phyloP scores from a whole-genome alignment of 2,329 filamentous ascomycete species.

The Neodidymelliopsis sp. region DNA sequence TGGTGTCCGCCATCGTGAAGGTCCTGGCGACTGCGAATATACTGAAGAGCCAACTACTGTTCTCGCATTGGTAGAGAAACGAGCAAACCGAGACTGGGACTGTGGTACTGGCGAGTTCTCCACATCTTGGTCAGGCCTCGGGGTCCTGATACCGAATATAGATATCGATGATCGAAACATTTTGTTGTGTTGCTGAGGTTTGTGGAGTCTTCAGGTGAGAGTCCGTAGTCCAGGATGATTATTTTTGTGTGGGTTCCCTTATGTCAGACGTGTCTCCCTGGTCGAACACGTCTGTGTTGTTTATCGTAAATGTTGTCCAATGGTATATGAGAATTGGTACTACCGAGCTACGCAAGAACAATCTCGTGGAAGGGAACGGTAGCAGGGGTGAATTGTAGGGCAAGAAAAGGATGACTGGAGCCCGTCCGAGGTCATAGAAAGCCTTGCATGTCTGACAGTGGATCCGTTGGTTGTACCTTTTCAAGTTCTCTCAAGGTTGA shows the following conservation, averaged over 20 bases:
- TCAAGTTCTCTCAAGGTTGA: slow-evolving; percentile 15
- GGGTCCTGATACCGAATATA: slow-evolving; percentile 37
- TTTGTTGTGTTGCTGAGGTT: slow-evolving; percentile 14
- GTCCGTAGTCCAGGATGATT: slow-evolving; percentile 18
- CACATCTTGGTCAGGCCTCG: slow-evolving; percentile 39
- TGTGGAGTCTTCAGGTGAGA: slow-evolving; percentile 21
- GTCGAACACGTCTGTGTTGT: slow-evolving; percentile 10
- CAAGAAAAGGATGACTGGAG: slow-evolving; percentile 44
- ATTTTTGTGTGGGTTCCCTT: slow-evolving; percentile 34
- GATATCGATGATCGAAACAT: slow-evolving; percentile 46
- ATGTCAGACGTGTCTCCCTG: slow-evolving; percentile 34
- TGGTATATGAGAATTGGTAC: slow-evolving; percentile 13
- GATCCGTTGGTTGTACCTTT: slow-evolving; percentile 33
- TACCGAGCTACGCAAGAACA: slow-evolving; percentile 16
- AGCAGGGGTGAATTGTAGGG: slow-evolving; percentile 15
- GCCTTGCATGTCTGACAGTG: slow-evolving; percentile 35
- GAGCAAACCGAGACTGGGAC: slow-evolving; percentile 29
- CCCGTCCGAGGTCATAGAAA: slow-evolving; percentile 38
- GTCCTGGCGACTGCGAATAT: slow-evolving; percentile 45
- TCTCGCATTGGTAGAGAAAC: slow-evolving; percentile 26
- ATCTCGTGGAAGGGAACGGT: slow-evolving; percentile 11
- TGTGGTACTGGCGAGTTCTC: slow-evolving; percentile 32
- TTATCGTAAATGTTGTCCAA: slow-evolving; percentile 9
- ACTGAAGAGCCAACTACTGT: slow-evolving; percentile 41
- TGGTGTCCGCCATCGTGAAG: slow-evolving; percentile 39